phyloP scores from a whole-genome alignment of 1,284 basidiomycete species.

The Phellinidium pouzarii region DNA sequence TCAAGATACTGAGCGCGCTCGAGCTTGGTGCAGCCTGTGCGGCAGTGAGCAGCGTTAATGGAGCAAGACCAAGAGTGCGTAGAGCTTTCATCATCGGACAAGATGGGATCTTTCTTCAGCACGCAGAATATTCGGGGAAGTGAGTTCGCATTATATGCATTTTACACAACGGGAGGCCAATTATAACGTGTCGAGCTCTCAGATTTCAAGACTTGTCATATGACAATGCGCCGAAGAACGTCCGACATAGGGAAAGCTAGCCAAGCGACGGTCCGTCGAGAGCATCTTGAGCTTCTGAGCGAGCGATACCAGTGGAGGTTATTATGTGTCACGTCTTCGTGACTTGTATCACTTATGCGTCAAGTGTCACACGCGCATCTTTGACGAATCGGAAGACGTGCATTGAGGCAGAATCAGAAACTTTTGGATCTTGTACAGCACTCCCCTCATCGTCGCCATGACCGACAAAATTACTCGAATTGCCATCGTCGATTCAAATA shows the following conservation, averaged over 20 bases:
- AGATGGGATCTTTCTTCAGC: neutral
- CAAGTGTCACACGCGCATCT: neutral
- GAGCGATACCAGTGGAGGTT: too few relatives aligned
- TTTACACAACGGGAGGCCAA: too few relatives aligned
- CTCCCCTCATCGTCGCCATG: slow-evolving; percentile 8
- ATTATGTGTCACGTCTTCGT: too few relatives aligned
- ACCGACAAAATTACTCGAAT: slow-evolving; percentile 91
- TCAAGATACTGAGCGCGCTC: neutral
- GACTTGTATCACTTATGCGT: neutral
- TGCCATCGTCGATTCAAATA: slow-evolving; percentile 89
- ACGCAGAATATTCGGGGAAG: neutral
- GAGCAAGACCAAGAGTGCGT: neutral
- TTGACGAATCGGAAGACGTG: neutral
- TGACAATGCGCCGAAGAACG: too few relatives aligned
- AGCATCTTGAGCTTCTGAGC: too few relatives aligned
- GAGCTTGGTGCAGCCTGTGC: neutral
- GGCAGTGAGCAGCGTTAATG: neutral
- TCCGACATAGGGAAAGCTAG: too few relatives aligned
- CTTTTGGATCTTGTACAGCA: neutral
- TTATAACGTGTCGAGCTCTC: too few relatives aligned
- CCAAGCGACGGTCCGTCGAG: too few relatives aligned
- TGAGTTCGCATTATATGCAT: neutral
- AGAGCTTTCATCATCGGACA: neutral
- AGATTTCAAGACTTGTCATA: too few relatives aligned
- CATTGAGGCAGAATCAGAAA: neutral